Evolutionary conservation across 2,329 filamentous ascomycete species (phyloP).

Genomic region (Claviceps lovelessii): DNA sequence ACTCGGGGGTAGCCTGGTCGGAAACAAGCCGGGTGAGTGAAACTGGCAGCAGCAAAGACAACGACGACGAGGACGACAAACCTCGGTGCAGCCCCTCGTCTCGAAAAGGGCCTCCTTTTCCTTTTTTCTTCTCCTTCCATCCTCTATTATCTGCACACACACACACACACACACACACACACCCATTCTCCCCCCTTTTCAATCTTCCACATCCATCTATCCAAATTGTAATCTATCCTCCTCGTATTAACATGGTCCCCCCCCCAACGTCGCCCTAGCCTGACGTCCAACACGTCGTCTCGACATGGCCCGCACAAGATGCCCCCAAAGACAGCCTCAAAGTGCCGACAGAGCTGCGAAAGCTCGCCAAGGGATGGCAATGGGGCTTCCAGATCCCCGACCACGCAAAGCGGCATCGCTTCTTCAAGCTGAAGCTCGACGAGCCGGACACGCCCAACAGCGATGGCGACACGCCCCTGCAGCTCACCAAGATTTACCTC

Average conservation of each 20-base stretch:
- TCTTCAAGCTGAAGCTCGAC: constrained; percentile 33
- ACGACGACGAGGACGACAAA: background rate
- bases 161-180: too few species aligned
- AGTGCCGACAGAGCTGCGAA: constrained; percentile 35
- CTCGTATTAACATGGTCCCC: too few species aligned
- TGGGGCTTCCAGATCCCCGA: constrained; percentile 37
- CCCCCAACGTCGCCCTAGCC: constrained; percentile 10
- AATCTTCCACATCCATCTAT: too few species aligned
- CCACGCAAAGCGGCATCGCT: constrained; percentile 24
- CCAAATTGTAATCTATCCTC: too few species aligned
- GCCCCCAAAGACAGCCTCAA: constrained; percentile 25
- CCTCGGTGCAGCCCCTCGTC: background rate
- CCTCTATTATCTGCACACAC: too few species aligned
- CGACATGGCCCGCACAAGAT: constrained; percentile 27
- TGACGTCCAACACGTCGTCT: constrained; percentile 27
- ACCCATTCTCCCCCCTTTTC: too few species aligned
- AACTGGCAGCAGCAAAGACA: background rate
- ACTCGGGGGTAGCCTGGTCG: constrained; percentile 39
- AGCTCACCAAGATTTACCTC: constrained; percentile 28
- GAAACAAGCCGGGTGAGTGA: constrained; percentile 24
- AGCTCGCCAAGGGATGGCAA: constrained; percentile 25
- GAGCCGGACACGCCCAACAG: constrained; percentile 16
- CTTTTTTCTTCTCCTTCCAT: background rate
- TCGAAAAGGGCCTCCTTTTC: background rate
- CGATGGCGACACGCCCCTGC: constrained; percentile 21